Base-by-base conservation (phyloP, 1,284 basidiomycete genomes). In the Rhodotorula glutinis region DNA sequence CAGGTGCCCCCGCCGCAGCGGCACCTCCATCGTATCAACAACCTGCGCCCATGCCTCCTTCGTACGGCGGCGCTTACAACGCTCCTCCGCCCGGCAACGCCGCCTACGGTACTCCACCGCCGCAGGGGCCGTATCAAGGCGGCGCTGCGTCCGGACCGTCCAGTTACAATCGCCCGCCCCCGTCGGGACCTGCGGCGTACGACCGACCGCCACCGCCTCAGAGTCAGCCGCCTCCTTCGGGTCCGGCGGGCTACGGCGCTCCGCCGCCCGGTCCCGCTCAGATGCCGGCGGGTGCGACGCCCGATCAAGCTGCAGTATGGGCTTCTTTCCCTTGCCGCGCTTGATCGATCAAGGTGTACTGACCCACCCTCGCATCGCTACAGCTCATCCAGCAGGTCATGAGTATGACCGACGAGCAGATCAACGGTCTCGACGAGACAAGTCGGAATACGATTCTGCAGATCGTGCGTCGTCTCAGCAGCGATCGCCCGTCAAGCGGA, bases 381-480 rank as follows among this genome's bases (percentile, higher is more conserved):
- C 66, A 74, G 72, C 55, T 77, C 33, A 71, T 77, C 33, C 71
- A 75, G 78, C 92, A 94, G 80, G 92, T 98, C 0, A 81, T 98
- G 41, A 85, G 84, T 66, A 80, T 98, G 75, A 90, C 90, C 0
- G 87, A 85, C 49, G 91, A 92, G 56, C 92, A 98, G 79, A 90
- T 98, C 75, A 87, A 87, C 64, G 86, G 85, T 11, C 80, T 98
- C 55, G 90, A 92, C 29, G 87, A 90, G 1, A 83, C 85, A 4
- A 93, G 98, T 74, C 84, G 89, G 55, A 85, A 86, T 0, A 88
- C 91, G n/a, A 91, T 98, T 54, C 83, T 91, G 79, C 86, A 89
- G 75, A 79, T 96, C 41, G 71, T 72, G 16, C 40, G 71, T 67
- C 14, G 21, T 13, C 10, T 14, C 21, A 1, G 19, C 33, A 38